Conservation (phyloP, 495 filamentous ascomycete species). For the Talaromyces wortmannii region DNA sequence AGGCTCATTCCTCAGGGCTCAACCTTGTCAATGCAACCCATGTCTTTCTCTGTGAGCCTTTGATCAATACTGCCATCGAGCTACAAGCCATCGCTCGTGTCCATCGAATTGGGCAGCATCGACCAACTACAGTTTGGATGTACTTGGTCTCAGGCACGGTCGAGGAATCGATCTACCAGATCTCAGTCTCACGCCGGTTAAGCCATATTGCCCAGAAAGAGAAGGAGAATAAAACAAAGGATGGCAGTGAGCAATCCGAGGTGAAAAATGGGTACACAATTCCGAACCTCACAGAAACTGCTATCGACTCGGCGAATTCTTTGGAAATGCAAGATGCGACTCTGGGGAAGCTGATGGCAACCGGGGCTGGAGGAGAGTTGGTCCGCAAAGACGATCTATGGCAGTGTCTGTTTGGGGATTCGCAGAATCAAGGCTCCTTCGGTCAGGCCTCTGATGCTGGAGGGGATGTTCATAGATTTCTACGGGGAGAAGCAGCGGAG, state of each 20-base stretch:
- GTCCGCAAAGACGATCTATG: slow-evolving; percentile 78
- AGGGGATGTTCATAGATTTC: slow-evolving; percentile 33
- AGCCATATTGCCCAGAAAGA: slow-evolving; percentile 58
- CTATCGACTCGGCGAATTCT: slow-evolving; percentile 75
- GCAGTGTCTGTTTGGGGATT: slow-evolving; percentile 74
- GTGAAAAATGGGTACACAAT: slow-evolving; percentile 15
- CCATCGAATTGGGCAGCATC: slow-evolving; percentile 85
- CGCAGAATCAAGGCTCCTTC: slow-evolving; percentile 10
- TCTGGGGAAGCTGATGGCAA: slow-evolving; percentile 60
- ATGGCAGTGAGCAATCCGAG: slow-evolving; percentile 9
- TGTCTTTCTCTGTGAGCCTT: slow-evolving; percentile 88
- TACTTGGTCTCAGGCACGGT: slow-evolving; percentile 85
- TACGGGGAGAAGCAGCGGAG: slow-evolving; percentile 42
- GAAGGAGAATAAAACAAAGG: slow-evolving; percentile 15
- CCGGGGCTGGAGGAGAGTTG: slow-evolving; percentile 69
- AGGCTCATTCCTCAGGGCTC: slow-evolving; percentile 78
- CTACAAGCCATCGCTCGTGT: slow-evolving; percentile 91
- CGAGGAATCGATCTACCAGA: slow-evolving; percentile 81
- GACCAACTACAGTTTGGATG: slow-evolving; percentile 88
- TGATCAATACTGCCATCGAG: slow-evolving; percentile 88
- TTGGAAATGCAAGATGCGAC: slow-evolving; percentile 67
- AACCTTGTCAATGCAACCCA: slow-evolving; percentile 90
- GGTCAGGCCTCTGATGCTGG: slow-evolving; percentile 19
- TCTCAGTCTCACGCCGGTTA: slow-evolving; percentile 71
- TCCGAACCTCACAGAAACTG: slow-evolving; percentile 42